These are phyloP conservation scores for Scenedesmus sp. DNA, from an alignment of 163 green algal genomes.

Conservation along the genomic window DNA sequence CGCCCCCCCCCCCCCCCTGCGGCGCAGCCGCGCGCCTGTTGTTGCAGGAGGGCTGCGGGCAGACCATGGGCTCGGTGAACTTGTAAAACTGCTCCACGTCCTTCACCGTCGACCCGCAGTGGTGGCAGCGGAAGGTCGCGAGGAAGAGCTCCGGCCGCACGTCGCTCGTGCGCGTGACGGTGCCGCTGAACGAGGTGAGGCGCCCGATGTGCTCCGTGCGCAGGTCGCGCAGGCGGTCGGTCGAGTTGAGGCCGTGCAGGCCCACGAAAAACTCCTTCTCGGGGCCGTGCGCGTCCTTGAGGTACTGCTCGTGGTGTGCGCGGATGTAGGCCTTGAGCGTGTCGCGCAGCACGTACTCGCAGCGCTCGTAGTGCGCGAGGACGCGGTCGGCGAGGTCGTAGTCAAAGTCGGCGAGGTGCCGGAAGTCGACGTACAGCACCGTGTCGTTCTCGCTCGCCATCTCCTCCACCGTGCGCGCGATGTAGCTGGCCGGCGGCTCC, in stretches of 20 bases:
- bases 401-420: constrained; percentile 77
- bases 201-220: constrained; percentile 84
- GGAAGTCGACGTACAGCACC: constrained; percentile 81
- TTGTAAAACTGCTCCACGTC: constrained; percentile 98
- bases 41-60: constrained; percentile 82
- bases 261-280: constrained; percentile 90
- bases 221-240: constrained; percentile 81
- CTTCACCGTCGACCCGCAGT: constrained; percentile 75
- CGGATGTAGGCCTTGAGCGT: constrained; percentile 82
- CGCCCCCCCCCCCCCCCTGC: not conserved
- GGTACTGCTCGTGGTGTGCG: constrained; percentile 59
- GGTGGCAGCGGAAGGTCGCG: constrained; percentile 91
- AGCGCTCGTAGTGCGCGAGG: constrained; percentile 68
- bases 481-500: constrained; percentile 6
- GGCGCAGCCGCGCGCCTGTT: constrained; percentile 76
- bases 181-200: constrained; percentile 88
- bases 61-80: constrained; percentile 93
- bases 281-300: constrained; percentile 62
- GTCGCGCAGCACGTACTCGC: constrained; percentile 87
- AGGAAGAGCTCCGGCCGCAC: constrained; percentile 95
- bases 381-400: constrained; percentile 67
- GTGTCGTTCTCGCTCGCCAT: constrained; percentile 54
- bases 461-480: constrained; percentile 41
- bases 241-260: constrained; percentile 80
- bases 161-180: constrained; percentile 94